Evolutionary conservation across 2,329 filamentous ascomycete genomes (phyloP), one percentile per base, ranked within the genome.

Genomic region (Aspergillus proliferans): DNA sequence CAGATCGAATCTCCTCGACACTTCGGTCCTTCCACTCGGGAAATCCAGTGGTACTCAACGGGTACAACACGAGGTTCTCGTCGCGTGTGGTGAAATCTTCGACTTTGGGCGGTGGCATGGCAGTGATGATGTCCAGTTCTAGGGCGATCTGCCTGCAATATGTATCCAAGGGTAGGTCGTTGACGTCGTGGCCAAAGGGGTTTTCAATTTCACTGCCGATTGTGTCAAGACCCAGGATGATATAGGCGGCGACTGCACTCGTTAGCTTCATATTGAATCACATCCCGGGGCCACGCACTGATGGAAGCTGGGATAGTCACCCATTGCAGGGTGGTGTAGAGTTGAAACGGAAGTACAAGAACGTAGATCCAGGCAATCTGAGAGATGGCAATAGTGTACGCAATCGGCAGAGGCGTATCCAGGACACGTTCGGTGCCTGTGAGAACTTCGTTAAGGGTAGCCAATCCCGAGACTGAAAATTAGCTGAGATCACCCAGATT

Each of bases 291-390:
- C 10, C 28, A 40, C 58, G 61, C 57, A 68, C 71, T 77, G 14
- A 91, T 73, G 41, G 84, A 85, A 30, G 83, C 88, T 0, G 88
- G 88, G 55, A 93, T 91, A 10, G 88, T 85, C 55, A 90, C 77
- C 84, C 85, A 93, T 6, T 69, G 58, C 1, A 94, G 79, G 3
- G 70, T 65, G 0, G 67, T 63, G 62, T 81, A 80, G 6, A 94
- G 81, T 71, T 94, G 88, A 76, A 93, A 93, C 5, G 88, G 88
- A 1, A 94, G 78, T 28, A 88, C 77, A 58, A 89, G 71, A 47
- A 93, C 83, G 70, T 93, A 94, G 46, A 90, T 80, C 82, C 87
- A 91, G 28, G 88, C 88, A 63, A 93, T 92, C 66, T 94, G 88
- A 18, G 84, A 83, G 65, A 93, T 91, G 59, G 87, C 82, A 59